These are phyloP conservation scores for Harrya chromipes DNA, from an alignment of 768 basidiomycete genomes.

Conservation along the genomic window DNA sequence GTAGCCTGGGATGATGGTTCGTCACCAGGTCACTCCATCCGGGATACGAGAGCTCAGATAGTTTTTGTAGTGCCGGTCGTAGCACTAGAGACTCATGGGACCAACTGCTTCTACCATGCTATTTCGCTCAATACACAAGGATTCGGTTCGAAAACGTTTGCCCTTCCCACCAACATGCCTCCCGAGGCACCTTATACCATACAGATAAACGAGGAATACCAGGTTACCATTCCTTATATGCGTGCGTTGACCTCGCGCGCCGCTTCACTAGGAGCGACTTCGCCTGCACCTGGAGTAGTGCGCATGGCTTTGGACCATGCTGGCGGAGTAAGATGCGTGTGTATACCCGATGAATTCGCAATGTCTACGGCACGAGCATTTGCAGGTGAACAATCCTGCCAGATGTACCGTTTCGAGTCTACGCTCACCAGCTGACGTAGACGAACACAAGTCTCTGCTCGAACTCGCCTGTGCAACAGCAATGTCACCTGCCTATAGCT, in stretches of 20 bases:
- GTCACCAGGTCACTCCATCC: constrained; percentile 12
- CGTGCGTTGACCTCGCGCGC: constrained; percentile 58
- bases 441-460: constrained; percentile 72
- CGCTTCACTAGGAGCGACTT: constrained; percentile 69
- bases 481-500: constrained; percentile 62
- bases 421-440: constrained; percentile 32
- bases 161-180: constrained; percentile 27
- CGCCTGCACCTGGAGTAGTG: constrained; percentile 58
- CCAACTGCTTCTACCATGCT: constrained; percentile 72
- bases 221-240: constrained; percentile 58
- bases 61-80: constrained; percentile 57
- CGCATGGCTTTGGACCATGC: constrained; percentile 59
- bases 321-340: constrained; percentile 57
- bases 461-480: constrained; percentile 75
- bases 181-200: constrained; percentile 39
- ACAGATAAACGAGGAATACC: constrained; percentile 38
- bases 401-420: background rate
- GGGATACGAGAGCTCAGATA: constrained; percentile 1
- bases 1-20: constrained; percentile 70
- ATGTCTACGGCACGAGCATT: constrained; percentile 60
- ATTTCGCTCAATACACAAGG: constrained; percentile 50
- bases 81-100: constrained; percentile 67
- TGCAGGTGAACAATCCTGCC: constrained; percentile 44
- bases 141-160: constrained; percentile 32
- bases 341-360: constrained; percentile 63